These are phyloP conservation scores for Cardamine occulta DNA, from an alignment of 345 rosid species.

Conservation along the genomic window DNA sequence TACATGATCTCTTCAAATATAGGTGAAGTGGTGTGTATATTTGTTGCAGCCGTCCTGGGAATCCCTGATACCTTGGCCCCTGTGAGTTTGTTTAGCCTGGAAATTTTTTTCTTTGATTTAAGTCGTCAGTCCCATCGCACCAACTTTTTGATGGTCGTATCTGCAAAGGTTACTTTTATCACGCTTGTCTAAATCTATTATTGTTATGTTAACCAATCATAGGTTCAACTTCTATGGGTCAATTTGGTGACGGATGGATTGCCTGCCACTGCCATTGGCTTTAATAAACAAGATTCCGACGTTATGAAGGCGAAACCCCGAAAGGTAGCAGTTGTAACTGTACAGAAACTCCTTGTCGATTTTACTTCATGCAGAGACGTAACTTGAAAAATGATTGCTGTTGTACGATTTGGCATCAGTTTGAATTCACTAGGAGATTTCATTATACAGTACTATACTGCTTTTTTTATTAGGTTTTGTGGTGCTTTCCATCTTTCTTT, in stretches of 20 bases:
- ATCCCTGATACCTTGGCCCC: constrained; percentile 99
- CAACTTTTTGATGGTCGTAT: constrained; percentile 11
- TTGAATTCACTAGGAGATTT: neutral
- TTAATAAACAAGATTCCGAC: constrained; percentile 94
- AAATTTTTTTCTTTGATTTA: constrained; percentile 8
- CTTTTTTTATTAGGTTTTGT: neutral
- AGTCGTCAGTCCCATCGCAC: constrained; percentile 3
- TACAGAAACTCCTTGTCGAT: constrained; percentile 11
- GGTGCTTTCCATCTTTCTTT: neutral
- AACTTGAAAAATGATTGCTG: neutral
- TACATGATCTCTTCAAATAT: constrained; percentile 99
- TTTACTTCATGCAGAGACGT: constrained; percentile 12
- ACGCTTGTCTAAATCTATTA: constrained; percentile 4
- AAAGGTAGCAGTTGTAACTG: constrained; percentile 58
- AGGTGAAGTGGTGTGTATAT: constrained; percentile 99
- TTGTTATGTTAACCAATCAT: constrained; percentile 33
- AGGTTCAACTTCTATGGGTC: constrained; percentile 99
- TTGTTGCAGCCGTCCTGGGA: constrained; percentile 99
- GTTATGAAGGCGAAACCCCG: constrained; percentile 99
- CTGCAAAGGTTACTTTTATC: constrained; percentile 18
- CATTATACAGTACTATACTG: neutral
- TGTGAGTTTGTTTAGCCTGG: constrained; percentile 60
- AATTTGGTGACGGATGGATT: constrained; percentile 98
- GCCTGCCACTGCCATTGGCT: constrained; percentile 99
- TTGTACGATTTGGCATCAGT: neutral